phyloP scores from a whole-genome alignment of 2,329 filamentous ascomycete genomes.

The Mariannaea sp. region DNA sequence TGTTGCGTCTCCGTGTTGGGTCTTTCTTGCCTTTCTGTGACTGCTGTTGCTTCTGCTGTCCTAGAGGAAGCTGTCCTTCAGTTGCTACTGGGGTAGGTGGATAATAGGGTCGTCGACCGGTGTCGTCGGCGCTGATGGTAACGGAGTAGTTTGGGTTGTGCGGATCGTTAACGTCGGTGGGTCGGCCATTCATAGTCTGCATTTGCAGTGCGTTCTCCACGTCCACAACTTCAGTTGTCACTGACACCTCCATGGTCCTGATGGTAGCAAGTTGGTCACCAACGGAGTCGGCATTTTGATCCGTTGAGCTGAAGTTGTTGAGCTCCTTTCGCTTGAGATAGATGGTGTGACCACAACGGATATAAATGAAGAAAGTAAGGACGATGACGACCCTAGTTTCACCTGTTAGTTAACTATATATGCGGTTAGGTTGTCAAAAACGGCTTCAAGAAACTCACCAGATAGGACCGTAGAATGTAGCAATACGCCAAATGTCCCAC shows the following conservation, averaged over 20 bases:
- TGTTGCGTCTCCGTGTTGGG: constrained; percentile 45
- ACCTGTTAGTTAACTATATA: constrained; percentile 23
- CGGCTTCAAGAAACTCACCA: constrained; percentile 66
- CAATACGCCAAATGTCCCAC: constrained; percentile 75
- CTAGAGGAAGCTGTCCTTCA: too few species aligned
- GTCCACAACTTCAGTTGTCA: constrained; percentile 56
- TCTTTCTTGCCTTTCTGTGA: too few species aligned
- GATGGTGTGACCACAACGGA: constrained; percentile 68
- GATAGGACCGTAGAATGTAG: constrained; percentile 74
- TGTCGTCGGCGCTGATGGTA: constrained; percentile 54
- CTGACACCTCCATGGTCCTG: constrained; percentile 68
- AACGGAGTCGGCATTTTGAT: constrained; percentile 48
- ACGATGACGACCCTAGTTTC: constrained; percentile 66
- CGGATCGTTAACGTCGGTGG: constrained; percentile 19
- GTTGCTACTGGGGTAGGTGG: too few species aligned
- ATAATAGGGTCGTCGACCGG: too few species aligned
- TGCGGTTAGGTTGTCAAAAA: not conserved
- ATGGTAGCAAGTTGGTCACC: constrained; percentile 52
- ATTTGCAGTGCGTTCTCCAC: constrained; percentile 31
- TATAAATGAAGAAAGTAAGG: constrained; percentile 67
- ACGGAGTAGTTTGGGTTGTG: constrained; percentile 50
- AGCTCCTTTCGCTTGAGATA: constrained; percentile 69
- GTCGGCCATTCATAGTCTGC: constrained; percentile 31
- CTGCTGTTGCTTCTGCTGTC: too few species aligned
- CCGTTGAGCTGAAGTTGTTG: constrained; percentile 56